Base-by-base conservation (phyloP, 164 flowering plant species). In the Buxus sempervirens region DNA sequence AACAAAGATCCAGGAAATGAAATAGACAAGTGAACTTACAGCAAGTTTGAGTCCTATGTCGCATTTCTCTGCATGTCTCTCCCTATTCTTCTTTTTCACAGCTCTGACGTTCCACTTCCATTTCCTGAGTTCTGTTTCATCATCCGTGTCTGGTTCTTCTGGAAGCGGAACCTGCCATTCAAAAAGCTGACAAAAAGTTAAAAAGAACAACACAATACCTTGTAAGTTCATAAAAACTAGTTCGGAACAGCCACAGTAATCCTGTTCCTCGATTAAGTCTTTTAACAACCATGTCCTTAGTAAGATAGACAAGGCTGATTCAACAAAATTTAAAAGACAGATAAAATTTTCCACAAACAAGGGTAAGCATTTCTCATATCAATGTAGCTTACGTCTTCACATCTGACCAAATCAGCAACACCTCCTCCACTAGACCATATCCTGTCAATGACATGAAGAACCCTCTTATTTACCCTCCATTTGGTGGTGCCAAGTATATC, bases 401-500 rank as follows among this genome's bases (percentile, higher is more conserved):
- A 84, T 61, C 88, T 90, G 63, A 90, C 93, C 81, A 96, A 79
- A 66, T 77, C 88, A 74, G 87, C 99, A 69, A 89, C 79, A 62
- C 82, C 51, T 26, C 98, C 99, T 81, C 99, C 98, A 80, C 80
- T 82, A 67, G 93, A 86, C 99, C 99, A 96, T 71, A 96, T 78
- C 76, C 90, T 81, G 70, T 96, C 99, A 62, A 96, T 70, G 9
- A 96, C 83, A 69, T 75, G 64, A 75, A 93, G 96, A 13, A 96
- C 83, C 79, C 85, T 89, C 65, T 84, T 89, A 68, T 93, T 93
- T 60, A 96, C 70, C 78, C 93, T 87, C 99, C 99, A 96, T 79
- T 82, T 87, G 55, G 96, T 88, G 70, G 75, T 83, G 60, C 99
- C 99, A 63, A 96, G 97, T 2, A 92, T 89, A 86, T 96, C 84